Evolutionary conservation across 805 yeast species (phyloP), one percentile per base, ranked within the genome.

Genomic region (Cyberlindnera nakhonratchasimensis): DNA sequence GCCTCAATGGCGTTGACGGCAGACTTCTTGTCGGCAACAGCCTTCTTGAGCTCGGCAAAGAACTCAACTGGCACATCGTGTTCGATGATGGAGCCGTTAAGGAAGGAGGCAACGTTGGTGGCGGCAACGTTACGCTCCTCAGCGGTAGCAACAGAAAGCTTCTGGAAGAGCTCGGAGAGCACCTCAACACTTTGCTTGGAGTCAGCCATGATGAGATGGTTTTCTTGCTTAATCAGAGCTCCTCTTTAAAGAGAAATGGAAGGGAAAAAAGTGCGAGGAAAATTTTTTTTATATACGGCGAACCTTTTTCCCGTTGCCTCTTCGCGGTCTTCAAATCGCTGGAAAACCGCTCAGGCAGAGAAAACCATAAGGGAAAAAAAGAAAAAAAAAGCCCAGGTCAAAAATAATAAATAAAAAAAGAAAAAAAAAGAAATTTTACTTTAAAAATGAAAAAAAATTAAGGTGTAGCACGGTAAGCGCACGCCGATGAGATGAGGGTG

Each of bases 81-180:
- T 77, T 93, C 99, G 68, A 91, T 90, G 72, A 90, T 89, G 65
- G 91, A 86, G 58, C 96, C 95, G 74, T 91, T 91, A 71, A 93
- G 79, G 78, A 93, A 90, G 51, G 93, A 78, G 54, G 98, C 80
- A 61, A 93, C 86, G 66, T 86, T 87, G 61, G 84, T 68, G 64
- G 96, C 93, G 66, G 95, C 90, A 65, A 78, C 81, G 50, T 79
- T 81, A 69, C 90, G 81, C 66, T 80, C 82, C 62, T 88, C 96
- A 46, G 82, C 69, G 58, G 85, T 65, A 62, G 98, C 96, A 67
- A 93, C 87, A 65, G 91, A 71, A 65, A 93, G 80, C 77, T 88
- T 88, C 72, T 83, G 77, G 75, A 93, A 87, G 67, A 93, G 85
- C 76, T 93, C 96, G 67, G 83, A 76, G 70, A 91, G 84, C 71